Base-by-base conservation (phyloP, 768 basidiomycete species). In the Boletales sp. region DNA sequence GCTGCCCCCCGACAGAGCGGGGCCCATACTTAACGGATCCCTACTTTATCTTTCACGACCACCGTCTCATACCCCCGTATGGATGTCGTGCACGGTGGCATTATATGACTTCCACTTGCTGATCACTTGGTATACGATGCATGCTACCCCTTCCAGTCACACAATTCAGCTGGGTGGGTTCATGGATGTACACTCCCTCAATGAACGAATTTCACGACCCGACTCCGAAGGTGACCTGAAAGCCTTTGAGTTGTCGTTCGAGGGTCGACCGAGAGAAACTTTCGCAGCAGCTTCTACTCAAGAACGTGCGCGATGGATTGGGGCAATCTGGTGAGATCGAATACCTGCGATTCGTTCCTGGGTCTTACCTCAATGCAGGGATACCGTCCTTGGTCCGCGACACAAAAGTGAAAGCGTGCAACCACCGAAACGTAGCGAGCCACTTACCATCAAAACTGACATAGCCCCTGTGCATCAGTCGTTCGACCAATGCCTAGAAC, bases 231-330 rank as follows among this genome's bases (percentile, higher is more conserved):
- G 72, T 21, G 74, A 79, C 41, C 55, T 77, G 44, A 79, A 78
- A 54, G 68, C 83, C 0, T 88, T 90, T 50, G 85, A 87, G 62
- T 57, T 90, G n/a, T 44, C 76, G 15, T 84, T 86, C 48, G 75
- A 80, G 46, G 79, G 74, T 13, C 65, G 71, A 19, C 66, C 65
- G 4, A 71, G 66, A 46, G 83, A 87, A 60, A 79, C 73, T 48
- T 87, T 90, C 62, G 86, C 84, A 0, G 81, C 79, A 3, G 63
- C 70, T 10, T 81, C 81, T 18, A 76, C 80, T 25, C 74, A 77
- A 51, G 84, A 86, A 49, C 73, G 87, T 44, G 86, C 85, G 4
- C 76, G 75, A 9, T 90, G 87, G 87, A 76, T 90, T 44, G 84
- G 83, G 57, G 78, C 82, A 4, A 80, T 89, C 41, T 90, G 87